A percentile compares a stretch with the other conserved stretches of the same genome.
Conservation (phyloP, 2,329 filamentous ascomycete species). For the Cercospora sesami region DNA sequence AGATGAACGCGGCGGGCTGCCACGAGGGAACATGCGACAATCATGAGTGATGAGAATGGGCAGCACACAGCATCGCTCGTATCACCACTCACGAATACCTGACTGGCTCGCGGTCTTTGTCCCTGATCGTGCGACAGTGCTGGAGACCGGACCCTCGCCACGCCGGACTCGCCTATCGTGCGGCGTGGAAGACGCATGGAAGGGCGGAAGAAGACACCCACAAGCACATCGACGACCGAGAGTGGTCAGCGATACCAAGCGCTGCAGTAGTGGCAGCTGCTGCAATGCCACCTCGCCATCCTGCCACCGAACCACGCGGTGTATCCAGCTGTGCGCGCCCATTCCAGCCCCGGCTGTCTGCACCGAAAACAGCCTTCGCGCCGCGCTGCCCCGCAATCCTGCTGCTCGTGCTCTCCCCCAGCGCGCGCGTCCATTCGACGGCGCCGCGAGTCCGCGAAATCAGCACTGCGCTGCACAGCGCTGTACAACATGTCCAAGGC, state of each 20-base stretch:
- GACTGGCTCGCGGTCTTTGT: background rate
- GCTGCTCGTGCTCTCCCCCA: background rate
- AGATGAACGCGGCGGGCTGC: background rate
- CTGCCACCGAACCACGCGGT: background rate
- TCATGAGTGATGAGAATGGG: background rate
- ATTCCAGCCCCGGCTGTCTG: background rate
- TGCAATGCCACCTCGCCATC: background rate
- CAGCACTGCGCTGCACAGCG: background rate
- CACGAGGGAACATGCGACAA: background rate
- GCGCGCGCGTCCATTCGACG: background rate
- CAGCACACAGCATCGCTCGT: background rate
- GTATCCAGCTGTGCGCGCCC: background rate
- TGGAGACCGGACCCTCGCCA: background rate
- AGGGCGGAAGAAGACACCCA: background rate
- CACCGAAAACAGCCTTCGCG: background rate
- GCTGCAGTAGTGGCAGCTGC: background rate
- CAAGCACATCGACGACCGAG: background rate
- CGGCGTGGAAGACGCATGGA: constrained; percentile 5
- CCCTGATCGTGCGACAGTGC: background rate
- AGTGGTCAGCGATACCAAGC: background rate
- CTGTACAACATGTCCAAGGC: background rate
- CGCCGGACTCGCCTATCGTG: background rate
- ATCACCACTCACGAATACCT: background rate
- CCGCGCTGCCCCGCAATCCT: constrained; percentile 6
- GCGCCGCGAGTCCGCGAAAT: background rate